Evolutionary conservation across 2,329 filamentous ascomycete species (phyloP).

Genomic region (Cryphonectria naterciae): DNA sequence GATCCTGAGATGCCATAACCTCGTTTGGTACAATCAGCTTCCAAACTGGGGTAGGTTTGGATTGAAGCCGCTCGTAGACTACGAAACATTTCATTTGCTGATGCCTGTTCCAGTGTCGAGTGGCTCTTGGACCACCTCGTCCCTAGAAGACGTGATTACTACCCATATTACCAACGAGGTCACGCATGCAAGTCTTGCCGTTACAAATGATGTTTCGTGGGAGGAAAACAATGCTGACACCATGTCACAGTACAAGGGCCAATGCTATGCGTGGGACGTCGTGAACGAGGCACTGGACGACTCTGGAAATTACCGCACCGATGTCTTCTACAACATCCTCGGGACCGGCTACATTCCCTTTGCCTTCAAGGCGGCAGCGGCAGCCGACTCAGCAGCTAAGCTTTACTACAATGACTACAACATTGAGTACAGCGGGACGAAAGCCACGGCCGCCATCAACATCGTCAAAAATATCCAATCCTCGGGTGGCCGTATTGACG

Average conservation of each 20-base stretch:
- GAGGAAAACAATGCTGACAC: neutral
- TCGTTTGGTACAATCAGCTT: constrained; percentile 56
- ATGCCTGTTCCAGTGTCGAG: constrained; percentile 28
- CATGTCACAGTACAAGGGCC: constrained; percentile 47
- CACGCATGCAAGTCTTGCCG: constrained; percentile 44
- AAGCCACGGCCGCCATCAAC: constrained; percentile 48
- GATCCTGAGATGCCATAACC: constrained; percentile 65
- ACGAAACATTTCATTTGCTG: neutral
- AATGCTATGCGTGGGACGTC: constrained; percentile 68
- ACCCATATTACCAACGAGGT: constrained; percentile 64
- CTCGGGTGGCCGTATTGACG: constrained; percentile 60
- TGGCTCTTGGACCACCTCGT: constrained; percentile 59
- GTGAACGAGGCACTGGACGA: constrained; percentile 67
- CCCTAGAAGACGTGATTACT: constrained; percentile 57
- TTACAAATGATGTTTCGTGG: neutral
- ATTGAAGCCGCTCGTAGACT: neutral
- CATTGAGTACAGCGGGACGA: constrained; percentile 56
- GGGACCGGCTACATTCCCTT: constrained; percentile 61
- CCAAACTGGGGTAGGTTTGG: constrained; percentile 50
- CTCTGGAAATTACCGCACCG: constrained; percentile 56
- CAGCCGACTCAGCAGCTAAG: constrained; percentile 54
- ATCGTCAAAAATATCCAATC: constrained; percentile 50
- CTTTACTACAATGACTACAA: constrained; percentile 57
- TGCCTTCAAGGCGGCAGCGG: constrained; percentile 59
- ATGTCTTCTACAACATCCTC: constrained; percentile 58